Evolutionary conservation across 352 stramenopile species (phyloP), one percentile per base, ranked within the genome.

Genomic region (Globisporangium parvum): DNA sequence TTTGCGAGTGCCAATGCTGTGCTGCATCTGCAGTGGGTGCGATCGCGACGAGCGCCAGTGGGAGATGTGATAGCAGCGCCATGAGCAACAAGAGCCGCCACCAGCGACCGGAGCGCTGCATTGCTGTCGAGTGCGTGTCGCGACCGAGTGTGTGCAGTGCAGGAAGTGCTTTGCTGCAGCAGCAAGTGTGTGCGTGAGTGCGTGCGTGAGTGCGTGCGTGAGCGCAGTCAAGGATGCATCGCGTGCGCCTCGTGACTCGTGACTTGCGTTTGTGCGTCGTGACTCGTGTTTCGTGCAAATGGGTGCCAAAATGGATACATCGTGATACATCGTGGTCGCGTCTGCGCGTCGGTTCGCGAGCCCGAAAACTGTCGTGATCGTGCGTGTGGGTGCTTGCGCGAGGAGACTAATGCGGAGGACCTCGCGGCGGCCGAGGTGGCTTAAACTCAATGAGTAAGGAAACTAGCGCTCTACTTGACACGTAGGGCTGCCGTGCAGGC

Each of bases 381-480:
- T 47, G 6, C 48, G 48, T 28, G 21, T 35, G 56, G 56, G 24
- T 14, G 41, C n/a, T 4, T 8, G 1, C 1, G 17, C 2, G 0
- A 2, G 11, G 6, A 44, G 0, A 35, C 2, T 24, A 0, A 14
- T 8, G n/a, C 17, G 0, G 14, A 2, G 3, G 3, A 0, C 5
- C 6, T 24, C 21, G 0, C 23, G 15, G 1, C 3, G 1, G 18
- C 10, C 14, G 51, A 59, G 8, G 35, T 73, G 80, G 83, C 83
- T 93, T 93, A 93, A 93, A 93, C 83, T 93, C 83, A 91, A 93
- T 93, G 83, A 93, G 83, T 93, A 93, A 93, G 83, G 83, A 93
- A 93, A 93, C 83, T 93, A 91, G 72, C 63, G 76, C 75, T 61
- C 74, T 87, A 91, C 80, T 71, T 93, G 80, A 93, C 78, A 91